Percentiles rank a stretch among this genome's conserved stretches.
phyloP scores from a whole-genome alignment of 2,329 filamentous ascomycete species.

The Colletotrichum spaethianum region DNA sequence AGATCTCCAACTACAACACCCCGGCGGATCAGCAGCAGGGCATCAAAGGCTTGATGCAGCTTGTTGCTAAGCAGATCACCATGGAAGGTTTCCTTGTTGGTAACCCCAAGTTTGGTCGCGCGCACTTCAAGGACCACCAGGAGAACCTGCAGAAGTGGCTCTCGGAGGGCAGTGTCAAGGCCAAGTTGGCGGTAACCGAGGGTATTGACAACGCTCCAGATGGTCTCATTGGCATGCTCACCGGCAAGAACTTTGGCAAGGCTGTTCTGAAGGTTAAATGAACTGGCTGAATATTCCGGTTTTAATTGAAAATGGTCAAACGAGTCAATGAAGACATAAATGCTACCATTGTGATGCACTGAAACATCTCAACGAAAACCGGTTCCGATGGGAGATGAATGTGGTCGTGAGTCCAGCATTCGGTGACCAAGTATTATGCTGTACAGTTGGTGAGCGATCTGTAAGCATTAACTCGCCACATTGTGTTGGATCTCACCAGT shows the following conservation, averaged over 20 bases:
- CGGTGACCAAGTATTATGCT: not conserved
- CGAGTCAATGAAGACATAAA: not conserved
- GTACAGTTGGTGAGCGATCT: not conserved
- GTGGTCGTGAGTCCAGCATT: not conserved
- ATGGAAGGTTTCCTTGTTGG: constrained; percentile 85
- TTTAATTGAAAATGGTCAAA: not conserved
- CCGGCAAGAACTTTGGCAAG: constrained; percentile 90
- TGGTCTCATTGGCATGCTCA: constrained; percentile 80
- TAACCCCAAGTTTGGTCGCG: constrained; percentile 76
- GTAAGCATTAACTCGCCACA: not conserved
- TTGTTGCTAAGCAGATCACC: constrained; percentile 77
- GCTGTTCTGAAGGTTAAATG: constrained; percentile 75
- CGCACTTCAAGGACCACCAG: constrained; percentile 79
- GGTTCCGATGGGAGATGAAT: not conserved
- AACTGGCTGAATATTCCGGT: not conserved
- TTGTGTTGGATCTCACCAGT: not conserved
- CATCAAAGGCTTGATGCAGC: constrained; percentile 74
- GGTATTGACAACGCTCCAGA: constrained; percentile 84
- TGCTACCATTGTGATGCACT: not conserved
- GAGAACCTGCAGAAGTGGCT: constrained; percentile 84
- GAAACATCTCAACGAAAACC: too few species aligned
- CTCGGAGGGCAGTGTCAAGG: constrained; percentile 82
- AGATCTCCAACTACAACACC: constrained; percentile 82
- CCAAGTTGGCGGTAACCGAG: constrained; percentile 76
- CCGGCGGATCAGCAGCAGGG: constrained; percentile 69